phyloP scores from a whole-genome alignment of 345 rosid genomes.

The Cochlearia excelsa region DNA sequence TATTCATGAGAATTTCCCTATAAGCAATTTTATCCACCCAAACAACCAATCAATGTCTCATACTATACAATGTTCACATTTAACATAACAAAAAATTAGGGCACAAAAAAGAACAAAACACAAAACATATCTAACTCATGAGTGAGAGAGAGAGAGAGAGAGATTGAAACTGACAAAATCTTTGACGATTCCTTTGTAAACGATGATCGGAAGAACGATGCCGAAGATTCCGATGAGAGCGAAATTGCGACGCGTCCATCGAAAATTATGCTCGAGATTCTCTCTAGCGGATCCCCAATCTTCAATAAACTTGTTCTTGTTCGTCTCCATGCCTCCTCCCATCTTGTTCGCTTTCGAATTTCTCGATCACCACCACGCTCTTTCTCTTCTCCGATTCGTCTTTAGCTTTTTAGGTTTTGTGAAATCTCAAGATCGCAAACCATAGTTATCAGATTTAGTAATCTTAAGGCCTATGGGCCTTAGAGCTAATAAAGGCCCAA shows the following conservation, averaged over 20 bases:
- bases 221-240: constrained; percentile 89
- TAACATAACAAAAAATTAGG: constrained; percentile 18
- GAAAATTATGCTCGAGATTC: constrained; percentile 89
- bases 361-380: constrained; percentile 3
- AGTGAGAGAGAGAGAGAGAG: not conserved
- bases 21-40: too few relatives aligned
- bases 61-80: too few relatives aligned
- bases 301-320: constrained; percentile 91
- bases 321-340: constrained; percentile 95
- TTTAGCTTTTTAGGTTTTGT: not conserved
- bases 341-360: constrained; percentile 37
- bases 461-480: too few relatives aligned
- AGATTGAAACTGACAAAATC: constrained; percentile 53
- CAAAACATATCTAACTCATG: not conserved
- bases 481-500: too few relatives aligned
- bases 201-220: constrained; percentile 69
- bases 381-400: constrained; percentile 21
- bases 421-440: not conserved
- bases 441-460: too few relatives aligned
- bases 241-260: constrained; percentile 90
- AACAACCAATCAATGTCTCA: too few relatives aligned
- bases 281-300: constrained; percentile 84
- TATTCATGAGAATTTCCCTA: too few relatives aligned
- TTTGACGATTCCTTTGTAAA: constrained; percentile 88
- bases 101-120: constrained; percentile 2